phyloP scores from a whole-genome alignment of 116 monocot species.

The Posidonia oceanica region DNA sequence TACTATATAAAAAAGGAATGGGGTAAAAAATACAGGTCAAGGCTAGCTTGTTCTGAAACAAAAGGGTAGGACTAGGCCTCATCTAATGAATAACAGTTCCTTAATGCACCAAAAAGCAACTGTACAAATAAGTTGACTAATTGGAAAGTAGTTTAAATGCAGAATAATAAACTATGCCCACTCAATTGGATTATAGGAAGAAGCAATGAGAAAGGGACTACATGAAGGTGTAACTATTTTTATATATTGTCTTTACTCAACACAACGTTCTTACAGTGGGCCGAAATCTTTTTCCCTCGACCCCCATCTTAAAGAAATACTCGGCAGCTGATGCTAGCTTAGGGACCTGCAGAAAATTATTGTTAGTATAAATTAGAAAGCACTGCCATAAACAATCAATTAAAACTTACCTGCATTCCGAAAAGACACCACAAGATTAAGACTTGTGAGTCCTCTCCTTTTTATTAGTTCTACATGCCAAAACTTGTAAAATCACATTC shows the following conservation, averaged over 20 bases:
- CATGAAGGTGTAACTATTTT: too few species aligned
- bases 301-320: conserved; percentile 87
- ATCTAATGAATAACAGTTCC: too few species aligned
- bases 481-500: neutral
- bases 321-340: conserved; percentile 90
- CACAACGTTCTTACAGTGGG: conserved; percentile 56
- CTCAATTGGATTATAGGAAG: too few species aligned
- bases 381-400: neutral
- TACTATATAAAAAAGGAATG: neutral
- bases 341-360: conserved; percentile 45
- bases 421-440: neutral
- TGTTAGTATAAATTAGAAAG: neutral
- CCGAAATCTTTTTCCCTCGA: conserved; percentile 93
- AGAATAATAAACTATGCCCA: too few species aligned
- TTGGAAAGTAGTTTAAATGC: too few species aligned
- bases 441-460: neutral
- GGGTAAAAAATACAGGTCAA: too few species aligned
- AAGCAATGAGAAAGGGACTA: too few species aligned
- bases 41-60: too few species aligned
- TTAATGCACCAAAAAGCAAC: too few species aligned
- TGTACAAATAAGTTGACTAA: too few species aligned
- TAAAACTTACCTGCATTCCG: neutral
- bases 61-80: too few species aligned
- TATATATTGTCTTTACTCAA: neutral
- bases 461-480: too few species aligned